A percentile compares a stretch with the other conserved stretches of the same genome.
phyloP scores from a whole-genome alignment of 2,329 filamentous ascomycete genomes.

The Fusarium proliferatum region DNA sequence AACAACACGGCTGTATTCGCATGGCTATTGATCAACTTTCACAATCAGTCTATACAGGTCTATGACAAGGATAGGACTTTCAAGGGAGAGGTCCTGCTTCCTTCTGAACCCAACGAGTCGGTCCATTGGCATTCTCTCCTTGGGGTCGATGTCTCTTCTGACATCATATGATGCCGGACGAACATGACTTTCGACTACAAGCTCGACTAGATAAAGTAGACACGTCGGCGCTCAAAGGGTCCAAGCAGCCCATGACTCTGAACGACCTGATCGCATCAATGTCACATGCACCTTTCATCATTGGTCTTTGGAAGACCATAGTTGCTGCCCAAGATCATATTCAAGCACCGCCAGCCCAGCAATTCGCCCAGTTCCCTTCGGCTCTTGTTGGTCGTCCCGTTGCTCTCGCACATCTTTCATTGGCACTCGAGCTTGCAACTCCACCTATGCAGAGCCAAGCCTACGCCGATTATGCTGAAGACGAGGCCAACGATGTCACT shows the following conservation, averaged over 20 bases:
- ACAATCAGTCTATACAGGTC: background rate
- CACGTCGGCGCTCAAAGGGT: too few species aligned
- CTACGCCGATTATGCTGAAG: background rate
- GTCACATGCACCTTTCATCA: background rate
- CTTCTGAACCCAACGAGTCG: background rate
- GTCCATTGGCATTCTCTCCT: background rate
- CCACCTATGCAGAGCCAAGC: background rate
- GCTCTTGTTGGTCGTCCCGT: background rate
- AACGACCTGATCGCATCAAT: background rate
- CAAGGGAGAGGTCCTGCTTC: background rate
- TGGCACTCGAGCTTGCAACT: background rate
- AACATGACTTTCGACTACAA: background rate
- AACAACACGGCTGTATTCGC: too few species aligned
- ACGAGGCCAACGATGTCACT: fast-evolving
- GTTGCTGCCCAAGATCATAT: background rate
- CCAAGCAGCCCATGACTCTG: background rate
- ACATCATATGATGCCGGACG: background rate
- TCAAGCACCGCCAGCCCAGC: background rate
- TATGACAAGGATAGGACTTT: background rate
- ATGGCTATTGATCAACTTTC: background rate
- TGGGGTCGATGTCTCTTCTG: background rate
- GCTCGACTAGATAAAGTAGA: background rate
- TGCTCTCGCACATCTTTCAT: background rate
- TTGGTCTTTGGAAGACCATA: background rate
- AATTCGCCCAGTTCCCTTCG: background rate